phyloP scores from a whole-genome alignment of 192 early-diverging fungal genomes.

The Tieghemiomyces parasiticus region DNA sequence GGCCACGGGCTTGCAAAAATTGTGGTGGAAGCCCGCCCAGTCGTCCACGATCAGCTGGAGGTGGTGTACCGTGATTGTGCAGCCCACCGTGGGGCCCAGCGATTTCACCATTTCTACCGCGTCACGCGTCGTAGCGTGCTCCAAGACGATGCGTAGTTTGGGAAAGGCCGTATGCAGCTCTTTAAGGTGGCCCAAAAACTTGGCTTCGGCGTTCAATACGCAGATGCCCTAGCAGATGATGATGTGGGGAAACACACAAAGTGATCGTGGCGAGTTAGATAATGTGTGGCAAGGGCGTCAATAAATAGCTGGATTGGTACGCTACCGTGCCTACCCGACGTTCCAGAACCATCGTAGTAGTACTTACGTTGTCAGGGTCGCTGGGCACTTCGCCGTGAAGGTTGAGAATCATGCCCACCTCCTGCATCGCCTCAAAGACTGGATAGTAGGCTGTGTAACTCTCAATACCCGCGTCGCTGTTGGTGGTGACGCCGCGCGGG shows the following conservation, averaged over 20 bases:
- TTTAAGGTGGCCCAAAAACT: conserved; percentile 72
- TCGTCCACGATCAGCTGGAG: conserved; percentile 83
- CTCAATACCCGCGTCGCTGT: conserved; percentile 91
- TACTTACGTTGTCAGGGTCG: conserved; percentile 60
- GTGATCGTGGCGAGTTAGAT: too few relatives aligned
- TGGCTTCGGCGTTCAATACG: conserved; percentile 91
- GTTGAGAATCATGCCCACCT: conserved; percentile 83
- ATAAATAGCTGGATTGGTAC: too few relatives aligned
- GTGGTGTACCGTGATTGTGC: conserved; percentile 94
- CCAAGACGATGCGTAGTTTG: conserved; percentile 84
- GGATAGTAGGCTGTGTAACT: conserved; percentile 76
- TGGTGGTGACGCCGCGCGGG: conserved; percentile 93
- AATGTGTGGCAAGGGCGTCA: too few relatives aligned
- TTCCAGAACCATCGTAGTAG: too few relatives aligned
- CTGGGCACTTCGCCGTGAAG: conserved; percentile 91
- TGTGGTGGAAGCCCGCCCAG: conserved; percentile 87
- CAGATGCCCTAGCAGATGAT: too few relatives aligned
- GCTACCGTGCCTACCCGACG: too few relatives aligned
- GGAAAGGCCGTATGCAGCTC: conserved; percentile 84
- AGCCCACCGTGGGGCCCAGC: conserved; percentile 79
- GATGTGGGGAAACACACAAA: too few relatives aligned
- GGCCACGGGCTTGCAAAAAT: conserved; percentile 98
- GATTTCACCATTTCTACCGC: conserved; percentile 87
- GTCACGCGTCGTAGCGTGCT: conserved; percentile 91
- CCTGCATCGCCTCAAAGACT: conserved; percentile 91